Evolutionary conservation across 225 moss, liverwort and hornwort genomes (phyloP).

Genomic region (Lunularia cruciata): DNA sequence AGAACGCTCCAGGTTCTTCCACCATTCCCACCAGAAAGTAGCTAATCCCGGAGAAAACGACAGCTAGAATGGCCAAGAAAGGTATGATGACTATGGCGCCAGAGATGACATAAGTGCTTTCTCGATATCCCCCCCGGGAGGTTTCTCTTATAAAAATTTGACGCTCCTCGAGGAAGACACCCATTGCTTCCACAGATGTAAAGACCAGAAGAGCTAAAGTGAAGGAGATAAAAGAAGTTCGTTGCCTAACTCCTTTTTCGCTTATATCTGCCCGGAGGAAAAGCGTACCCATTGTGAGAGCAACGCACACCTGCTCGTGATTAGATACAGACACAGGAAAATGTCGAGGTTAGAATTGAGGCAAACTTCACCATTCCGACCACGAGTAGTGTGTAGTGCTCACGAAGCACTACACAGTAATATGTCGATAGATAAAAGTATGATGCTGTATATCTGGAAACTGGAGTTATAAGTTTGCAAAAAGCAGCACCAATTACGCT

Average conservation of each 20-base stretch:
- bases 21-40: conserved; percentile 84
- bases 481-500: too few species aligned
- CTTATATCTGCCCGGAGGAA: conserved; percentile 45
- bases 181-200: conserved; percentile 72
- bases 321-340: too few species aligned
- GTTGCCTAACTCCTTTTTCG: conserved; percentile 58
- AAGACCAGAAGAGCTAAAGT: conserved; percentile 63
- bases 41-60: conserved; percentile 51
- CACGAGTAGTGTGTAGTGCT: too few species aligned
- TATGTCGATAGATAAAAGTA: too few species aligned
- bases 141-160: conserved; percentile 81
- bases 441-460: too few species aligned
- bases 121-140: conserved; percentile 80
- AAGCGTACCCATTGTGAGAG: conserved; percentile 69
- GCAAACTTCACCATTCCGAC: neutral
- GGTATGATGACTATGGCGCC: conserved; percentile 60
- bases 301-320: conserved; percentile 51
- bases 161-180: conserved; percentile 72
- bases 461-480: too few species aligned
- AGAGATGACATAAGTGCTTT: conserved; percentile 62
- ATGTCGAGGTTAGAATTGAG: neutral
- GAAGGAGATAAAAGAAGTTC: conserved; percentile 67
- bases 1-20: conserved; percentile 43
- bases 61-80: conserved; percentile 64
- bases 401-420: too few species aligned